These are phyloP conservation scores for Apiospora marii DNA, from an alignment of 2,329 filamentous ascomycete genomes.

Conservation along the genomic window DNA sequence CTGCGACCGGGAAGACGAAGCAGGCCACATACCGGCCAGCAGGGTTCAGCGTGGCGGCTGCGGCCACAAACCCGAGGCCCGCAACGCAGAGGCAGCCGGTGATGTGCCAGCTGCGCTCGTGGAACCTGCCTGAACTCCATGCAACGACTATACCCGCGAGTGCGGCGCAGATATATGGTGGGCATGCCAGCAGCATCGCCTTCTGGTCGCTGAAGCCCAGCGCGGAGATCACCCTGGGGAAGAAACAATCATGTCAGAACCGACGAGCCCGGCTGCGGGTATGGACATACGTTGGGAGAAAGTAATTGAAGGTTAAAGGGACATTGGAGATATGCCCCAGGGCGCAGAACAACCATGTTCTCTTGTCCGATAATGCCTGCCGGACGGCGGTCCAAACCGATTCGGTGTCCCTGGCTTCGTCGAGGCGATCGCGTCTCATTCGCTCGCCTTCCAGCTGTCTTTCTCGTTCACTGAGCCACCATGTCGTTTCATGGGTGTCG, in stretches of 20 bases:
- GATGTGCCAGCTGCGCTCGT: slow-evolving; percentile 57
- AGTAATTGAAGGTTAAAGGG: neutral
- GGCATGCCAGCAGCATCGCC: slow-evolving; percentile 56
- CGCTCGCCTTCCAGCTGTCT: slow-evolving; percentile 50
- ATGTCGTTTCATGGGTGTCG: slow-evolving; percentile 47
- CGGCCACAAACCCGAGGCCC: slow-evolving; percentile 41
- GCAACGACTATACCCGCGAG: slow-evolving; percentile 47
- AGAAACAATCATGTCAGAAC: slow-evolving; percentile 37
- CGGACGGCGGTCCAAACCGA: slow-evolving; percentile 49
- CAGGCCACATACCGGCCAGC: slow-evolving; percentile 29
- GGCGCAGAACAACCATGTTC: slow-evolving; percentile 48
- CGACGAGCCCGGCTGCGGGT: slow-evolving; percentile 51
- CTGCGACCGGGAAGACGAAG: slow-evolving; percentile 38
- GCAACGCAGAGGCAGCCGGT: slow-evolving; percentile 50
- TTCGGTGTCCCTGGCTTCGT: slow-evolving; percentile 42
- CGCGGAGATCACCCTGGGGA: slow-evolving; percentile 48
- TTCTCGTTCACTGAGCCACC: slow-evolving; percentile 53
- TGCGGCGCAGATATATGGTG: slow-evolving; percentile 43
- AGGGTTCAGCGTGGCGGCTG: slow-evolving; percentile 22
- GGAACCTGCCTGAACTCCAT: slow-evolving; percentile 52
- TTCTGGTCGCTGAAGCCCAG: slow-evolving; percentile 52
- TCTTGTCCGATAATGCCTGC: slow-evolving; percentile 49
- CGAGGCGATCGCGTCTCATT: slow-evolving; percentile 42
- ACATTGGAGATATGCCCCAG: slow-evolving; percentile 29
- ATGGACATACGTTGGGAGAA: neutral